Percentiles rank a stretch among this genome's conserved stretches.
Evolutionary conservation across 2,329 filamentous ascomycete species (phyloP).

Genomic region (Colletotrichum tofieldiae): DNA sequence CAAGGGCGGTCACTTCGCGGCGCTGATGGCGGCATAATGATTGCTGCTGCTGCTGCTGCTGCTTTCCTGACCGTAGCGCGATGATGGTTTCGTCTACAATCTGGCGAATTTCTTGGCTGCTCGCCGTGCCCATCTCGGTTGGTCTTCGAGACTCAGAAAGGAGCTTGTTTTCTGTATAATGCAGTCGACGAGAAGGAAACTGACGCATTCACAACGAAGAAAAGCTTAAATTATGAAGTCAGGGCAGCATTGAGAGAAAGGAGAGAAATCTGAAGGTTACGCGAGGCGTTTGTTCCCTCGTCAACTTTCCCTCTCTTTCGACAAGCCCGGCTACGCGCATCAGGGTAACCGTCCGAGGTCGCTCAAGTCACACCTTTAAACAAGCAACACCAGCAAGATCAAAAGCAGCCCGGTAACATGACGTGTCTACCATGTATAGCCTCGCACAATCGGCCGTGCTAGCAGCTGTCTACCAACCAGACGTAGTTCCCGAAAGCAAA

Average conservation of each 20-base stretch:
- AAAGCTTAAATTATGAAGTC: background rate
- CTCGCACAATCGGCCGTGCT: background rate
- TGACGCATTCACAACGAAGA: no score
- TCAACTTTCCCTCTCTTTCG: background rate
- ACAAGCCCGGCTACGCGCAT: conserved; percentile 20
- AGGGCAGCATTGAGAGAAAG: background rate
- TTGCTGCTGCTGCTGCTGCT: background rate
- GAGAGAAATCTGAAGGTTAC: background rate
- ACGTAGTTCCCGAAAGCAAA: no score
- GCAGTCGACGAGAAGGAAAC: background rate
- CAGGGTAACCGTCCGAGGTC: conserved; percentile 5
- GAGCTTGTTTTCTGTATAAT: background rate
- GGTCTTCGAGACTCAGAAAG: background rate
- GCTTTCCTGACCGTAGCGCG: conserved; percentile 13
- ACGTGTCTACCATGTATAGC: background rate
- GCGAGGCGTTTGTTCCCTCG: background rate
- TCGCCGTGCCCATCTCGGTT: conserved; percentile 25
- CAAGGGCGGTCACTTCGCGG: background rate
- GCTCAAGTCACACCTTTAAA: conserved; percentile 14
- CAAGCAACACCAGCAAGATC: background rate
- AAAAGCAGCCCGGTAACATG: background rate
- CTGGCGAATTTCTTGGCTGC: conserved; percentile 25
- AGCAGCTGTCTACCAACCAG: background rate
- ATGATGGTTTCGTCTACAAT: conserved; percentile 25
- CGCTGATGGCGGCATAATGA: background rate